Percentiles rank a stretch among this genome's conserved stretches.
Evolutionary conservation across 768 basidiomycete species (phyloP).

Genomic region (Dacryopinax spathularia): DNA sequence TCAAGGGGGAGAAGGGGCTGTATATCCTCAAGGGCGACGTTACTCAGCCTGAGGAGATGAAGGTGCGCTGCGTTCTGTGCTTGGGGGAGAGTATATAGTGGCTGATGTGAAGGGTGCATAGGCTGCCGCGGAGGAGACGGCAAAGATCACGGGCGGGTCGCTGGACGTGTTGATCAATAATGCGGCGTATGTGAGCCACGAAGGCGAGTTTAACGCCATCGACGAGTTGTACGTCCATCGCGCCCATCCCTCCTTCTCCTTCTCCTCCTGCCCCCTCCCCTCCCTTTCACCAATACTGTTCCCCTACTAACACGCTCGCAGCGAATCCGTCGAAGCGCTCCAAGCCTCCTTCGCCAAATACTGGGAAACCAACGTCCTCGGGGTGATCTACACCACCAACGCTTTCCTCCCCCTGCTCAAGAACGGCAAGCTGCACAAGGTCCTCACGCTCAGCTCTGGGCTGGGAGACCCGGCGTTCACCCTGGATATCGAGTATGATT

Average conservation of each 20-base stretch:
- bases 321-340: not conserved
- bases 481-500: constrained; percentile 9
- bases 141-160: constrained; percentile 16
- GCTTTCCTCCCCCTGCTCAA: constrained; percentile 29
- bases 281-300: not conserved
- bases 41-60: constrained; percentile 19
- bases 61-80: constrained; percentile 14
- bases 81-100: not conserved
- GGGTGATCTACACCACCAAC: constrained; percentile 26
- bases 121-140: constrained; percentile 10
- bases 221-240: constrained; percentile 3
- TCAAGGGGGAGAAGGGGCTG: constrained; percentile 19
- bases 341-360: not conserved
- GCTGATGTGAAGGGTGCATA: not conserved
- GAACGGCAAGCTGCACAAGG: constrained; percentile 24
- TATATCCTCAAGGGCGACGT: constrained; percentile 29
- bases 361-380: constrained; percentile 25
- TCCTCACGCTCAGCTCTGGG: constrained; percentile 24
- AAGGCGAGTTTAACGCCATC: not conserved
- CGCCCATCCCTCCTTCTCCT: not conserved
- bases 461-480: constrained; percentile 21
- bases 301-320: not conserved
- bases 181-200: constrained; percentile 17
- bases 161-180: constrained; percentile 31
- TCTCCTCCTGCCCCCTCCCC: not conserved